Evolutionary conservation across 1,284 basidiomycete genomes (phyloP).

Genomic region (Stygiomarasmius scandens): DNA sequence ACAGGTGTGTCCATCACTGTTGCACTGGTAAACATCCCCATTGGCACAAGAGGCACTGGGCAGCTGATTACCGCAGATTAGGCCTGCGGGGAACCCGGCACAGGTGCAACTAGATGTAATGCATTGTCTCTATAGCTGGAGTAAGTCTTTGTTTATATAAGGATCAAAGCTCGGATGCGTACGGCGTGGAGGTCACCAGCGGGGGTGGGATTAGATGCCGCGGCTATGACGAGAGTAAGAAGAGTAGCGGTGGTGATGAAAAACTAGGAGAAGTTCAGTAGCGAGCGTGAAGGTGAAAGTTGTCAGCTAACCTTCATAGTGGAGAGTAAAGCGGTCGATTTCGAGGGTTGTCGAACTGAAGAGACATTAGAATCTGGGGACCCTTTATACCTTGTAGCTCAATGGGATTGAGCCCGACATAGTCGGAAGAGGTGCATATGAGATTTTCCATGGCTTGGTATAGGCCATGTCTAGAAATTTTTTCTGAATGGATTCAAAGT

Average conservation of each 20-base stretch:
- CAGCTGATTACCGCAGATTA: background rate
- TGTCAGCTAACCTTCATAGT: background rate
- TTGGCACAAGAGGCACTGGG: background rate
- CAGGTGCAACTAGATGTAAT: background rate
- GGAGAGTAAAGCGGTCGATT: background rate
- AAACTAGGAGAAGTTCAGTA: background rate
- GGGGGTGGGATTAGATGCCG: background rate
- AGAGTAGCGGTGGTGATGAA: background rate
- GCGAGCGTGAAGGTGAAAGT: background rate
- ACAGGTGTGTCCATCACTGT: background rate
- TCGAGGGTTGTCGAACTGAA: background rate
- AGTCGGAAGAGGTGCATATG: background rate
- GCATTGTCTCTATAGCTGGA: background rate
- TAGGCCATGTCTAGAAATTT: too few relatives aligned
- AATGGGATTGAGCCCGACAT: background rate
- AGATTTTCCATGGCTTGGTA: too few relatives aligned
- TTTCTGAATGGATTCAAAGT: too few relatives aligned
- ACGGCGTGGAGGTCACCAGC: background rate
- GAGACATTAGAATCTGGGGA: background rate
- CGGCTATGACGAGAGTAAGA: background rate
- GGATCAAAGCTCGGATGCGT: background rate
- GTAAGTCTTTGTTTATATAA: background rate
- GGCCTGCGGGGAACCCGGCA: background rate
- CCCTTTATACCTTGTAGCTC: background rate
- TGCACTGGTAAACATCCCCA: background rate